Evolutionary conservation across 2,329 filamentous ascomycete species (phyloP).

Genomic region (Fusarium odoratissimum): DNA sequence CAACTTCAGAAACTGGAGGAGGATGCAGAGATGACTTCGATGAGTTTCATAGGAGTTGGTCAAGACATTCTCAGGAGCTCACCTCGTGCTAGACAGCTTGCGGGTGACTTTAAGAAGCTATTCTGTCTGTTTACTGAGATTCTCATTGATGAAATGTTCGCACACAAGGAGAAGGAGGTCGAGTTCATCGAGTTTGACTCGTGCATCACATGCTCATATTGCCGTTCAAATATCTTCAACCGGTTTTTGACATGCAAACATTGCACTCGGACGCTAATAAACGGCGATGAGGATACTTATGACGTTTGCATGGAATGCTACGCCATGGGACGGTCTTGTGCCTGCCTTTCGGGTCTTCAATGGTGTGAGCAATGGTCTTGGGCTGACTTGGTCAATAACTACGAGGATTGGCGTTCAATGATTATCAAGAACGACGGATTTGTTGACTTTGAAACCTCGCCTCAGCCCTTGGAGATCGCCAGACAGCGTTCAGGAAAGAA

Average conservation of each 20-base stretch:
- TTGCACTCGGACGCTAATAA: slow-evolving; percentile 75
- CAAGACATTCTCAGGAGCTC: slow-evolving; percentile 58
- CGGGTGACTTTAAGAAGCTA: slow-evolving; percentile 83
- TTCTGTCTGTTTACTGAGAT: slow-evolving; percentile 83
- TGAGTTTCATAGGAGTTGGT: slow-evolving; percentile 61
- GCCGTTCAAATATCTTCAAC: slow-evolving; percentile 96
- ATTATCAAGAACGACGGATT: slow-evolving; percentile 80
- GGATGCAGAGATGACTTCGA: slow-evolving; percentile 56
- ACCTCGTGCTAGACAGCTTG: slow-evolving; percentile 72
- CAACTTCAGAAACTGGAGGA: slow-evolving; percentile 67
- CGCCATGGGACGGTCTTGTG: slow-evolving; percentile 94
- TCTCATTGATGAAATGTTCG: slow-evolving; percentile 87
- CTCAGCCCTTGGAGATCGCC: slow-evolving; percentile 77
- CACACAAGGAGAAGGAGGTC: slow-evolving; percentile 74
- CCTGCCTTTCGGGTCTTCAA: slow-evolving; percentile 83
- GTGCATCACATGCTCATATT: slow-evolving; percentile 95
- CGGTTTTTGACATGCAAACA: slow-evolving; percentile 91
- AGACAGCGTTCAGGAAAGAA: slow-evolving; percentile 76
- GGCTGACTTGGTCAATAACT: slow-evolving; percentile 79
- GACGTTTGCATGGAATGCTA: slow-evolving; percentile 99
- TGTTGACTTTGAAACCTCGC: slow-evolving; percentile 72
- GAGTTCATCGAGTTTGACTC: slow-evolving; percentile 88
- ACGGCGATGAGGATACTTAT: slow-evolving; percentile 84
- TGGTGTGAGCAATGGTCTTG: slow-evolving; percentile 97
- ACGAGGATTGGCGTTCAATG: slow-evolving; percentile 85